Conservation (phyloP, 805 yeast species). For the Starmera quercuum region DNA sequence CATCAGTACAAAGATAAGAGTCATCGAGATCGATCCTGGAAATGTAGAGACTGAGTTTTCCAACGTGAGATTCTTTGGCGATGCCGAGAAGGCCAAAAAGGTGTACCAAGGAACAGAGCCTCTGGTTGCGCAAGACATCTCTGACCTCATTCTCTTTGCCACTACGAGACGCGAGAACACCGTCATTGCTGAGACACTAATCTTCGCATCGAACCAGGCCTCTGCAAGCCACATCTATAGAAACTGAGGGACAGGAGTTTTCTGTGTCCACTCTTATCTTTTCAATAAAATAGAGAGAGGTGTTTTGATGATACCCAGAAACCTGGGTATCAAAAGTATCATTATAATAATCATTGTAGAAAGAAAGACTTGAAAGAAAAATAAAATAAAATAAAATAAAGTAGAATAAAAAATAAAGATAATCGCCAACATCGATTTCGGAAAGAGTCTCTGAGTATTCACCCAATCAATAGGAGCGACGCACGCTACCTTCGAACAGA, state of each 20-base stretch:
- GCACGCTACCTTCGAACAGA: too few species aligned
- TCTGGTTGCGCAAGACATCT: conserved; percentile 49
- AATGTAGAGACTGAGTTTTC: conserved; percentile 65
- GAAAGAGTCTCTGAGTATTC: too few species aligned
- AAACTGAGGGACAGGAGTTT: too few species aligned
- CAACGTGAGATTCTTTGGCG: conserved; percentile 52
- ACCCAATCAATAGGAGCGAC: too few species aligned
- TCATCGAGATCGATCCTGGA: conserved; percentile 63
- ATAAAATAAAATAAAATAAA: too few species aligned
- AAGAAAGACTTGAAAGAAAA: too few species aligned
- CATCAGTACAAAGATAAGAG: conserved; percentile 58
- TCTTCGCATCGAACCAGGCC: conserved; percentile 83
- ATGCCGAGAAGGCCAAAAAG: conserved; percentile 40
- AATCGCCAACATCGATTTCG: too few species aligned
- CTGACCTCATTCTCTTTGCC: conserved; percentile 48
- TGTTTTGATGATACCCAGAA: too few species aligned
- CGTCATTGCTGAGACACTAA: conserved; percentile 65
- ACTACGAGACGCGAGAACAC: conserved; percentile 49
- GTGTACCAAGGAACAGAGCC: conserved; percentile 54
- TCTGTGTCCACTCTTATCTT: neutral
- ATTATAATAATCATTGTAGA: too few species aligned
- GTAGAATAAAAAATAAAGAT: too few species aligned
- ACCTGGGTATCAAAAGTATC: too few species aligned
- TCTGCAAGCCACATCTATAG: conserved; percentile 56
- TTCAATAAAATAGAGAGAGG: too few species aligned